phyloP scores from a whole-genome alignment of 2,329 filamentous ascomycete genomes.

The Aspergillus tubingensis region DNA sequence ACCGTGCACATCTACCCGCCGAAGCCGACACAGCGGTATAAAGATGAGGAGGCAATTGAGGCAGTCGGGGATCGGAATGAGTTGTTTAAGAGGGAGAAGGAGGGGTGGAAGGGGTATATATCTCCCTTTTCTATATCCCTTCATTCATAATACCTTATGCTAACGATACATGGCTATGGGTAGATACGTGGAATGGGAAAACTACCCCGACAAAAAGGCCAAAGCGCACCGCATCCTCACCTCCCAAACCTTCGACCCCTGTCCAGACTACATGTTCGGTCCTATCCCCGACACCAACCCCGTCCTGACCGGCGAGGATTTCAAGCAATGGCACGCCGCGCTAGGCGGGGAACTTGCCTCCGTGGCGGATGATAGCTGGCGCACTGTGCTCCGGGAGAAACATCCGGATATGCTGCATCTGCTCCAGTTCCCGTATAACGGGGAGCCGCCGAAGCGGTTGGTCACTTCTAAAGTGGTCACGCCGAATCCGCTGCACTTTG shows the following conservation, averaged over 20 bases:
- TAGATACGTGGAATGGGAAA: constrained; percentile 69
- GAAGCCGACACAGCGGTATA: background rate
- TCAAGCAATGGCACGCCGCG: constrained; percentile 62
- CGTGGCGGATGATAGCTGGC: constrained; percentile 62
- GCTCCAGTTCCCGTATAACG: constrained; percentile 65
- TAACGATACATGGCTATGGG: background rate
- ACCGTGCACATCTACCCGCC: constrained; percentile 31
- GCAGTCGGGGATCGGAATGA: constrained; percentile 43
- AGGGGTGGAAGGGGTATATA: constrained; percentile 50
- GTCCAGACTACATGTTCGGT: constrained; percentile 59
- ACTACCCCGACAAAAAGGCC: constrained; percentile 67
- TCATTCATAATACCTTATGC: background rate
- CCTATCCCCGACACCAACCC: constrained; percentile 61
- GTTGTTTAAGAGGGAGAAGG: constrained; percentile 47
- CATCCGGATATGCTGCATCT: constrained; percentile 63
- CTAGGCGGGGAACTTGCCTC: constrained; percentile 48
- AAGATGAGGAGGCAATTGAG: constrained; percentile 42
- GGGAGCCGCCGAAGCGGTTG: constrained; percentile 62
- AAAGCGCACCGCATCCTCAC: constrained; percentile 58
- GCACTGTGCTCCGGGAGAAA: constrained; percentile 58
- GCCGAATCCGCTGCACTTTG: constrained; percentile 63
- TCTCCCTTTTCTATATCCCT: background rate
- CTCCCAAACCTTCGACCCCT: constrained; percentile 52
- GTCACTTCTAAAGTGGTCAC: constrained; percentile 60
- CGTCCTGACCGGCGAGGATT: constrained; percentile 57